phyloP scores from a whole-genome alignment of 2,329 filamentous ascomycete genomes.

The Colletotrichum paranaense region DNA sequence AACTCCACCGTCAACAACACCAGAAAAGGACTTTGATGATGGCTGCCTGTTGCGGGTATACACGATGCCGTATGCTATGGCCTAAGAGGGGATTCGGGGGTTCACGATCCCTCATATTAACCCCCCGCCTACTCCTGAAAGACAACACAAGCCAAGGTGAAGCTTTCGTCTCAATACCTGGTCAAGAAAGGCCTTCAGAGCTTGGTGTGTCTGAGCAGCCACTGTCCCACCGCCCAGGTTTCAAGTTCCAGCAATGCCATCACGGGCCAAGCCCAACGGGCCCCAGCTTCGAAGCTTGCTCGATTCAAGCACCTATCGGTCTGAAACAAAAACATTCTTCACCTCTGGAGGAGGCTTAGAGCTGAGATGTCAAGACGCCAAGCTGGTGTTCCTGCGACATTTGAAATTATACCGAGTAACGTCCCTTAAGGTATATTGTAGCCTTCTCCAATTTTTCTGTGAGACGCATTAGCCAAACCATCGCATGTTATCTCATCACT shows the following conservation, averaged over 20 bases:
- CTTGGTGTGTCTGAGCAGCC: neutral
- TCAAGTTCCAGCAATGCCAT: conserved; percentile 4
- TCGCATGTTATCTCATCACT: too few species aligned
- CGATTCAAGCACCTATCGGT: neutral
- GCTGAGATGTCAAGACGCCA: neutral
- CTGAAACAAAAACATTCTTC: neutral
- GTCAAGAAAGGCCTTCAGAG: neutral
- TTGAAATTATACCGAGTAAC: neutral
- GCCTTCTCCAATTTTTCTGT: neutral
- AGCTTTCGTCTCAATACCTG: neutral
- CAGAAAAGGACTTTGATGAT: neutral
- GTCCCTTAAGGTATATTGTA: neutral
- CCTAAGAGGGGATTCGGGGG: neutral
- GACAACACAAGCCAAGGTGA: neutral
- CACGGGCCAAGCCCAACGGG: neutral
- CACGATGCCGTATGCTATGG: neutral
- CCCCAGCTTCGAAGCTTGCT: neutral
- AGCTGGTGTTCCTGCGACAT: neutral
- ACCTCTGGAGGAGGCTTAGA: neutral
- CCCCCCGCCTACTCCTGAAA: neutral
- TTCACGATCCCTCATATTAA: neutral
- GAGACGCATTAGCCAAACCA: neutral
- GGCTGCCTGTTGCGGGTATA: neutral
- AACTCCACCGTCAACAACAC: neutral
- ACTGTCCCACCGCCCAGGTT: neutral